These are phyloP conservation scores for Ceratocystis destructans DNA, from an alignment of 2,329 filamentous ascomycete genomes.

Conservation along the genomic window DNA sequence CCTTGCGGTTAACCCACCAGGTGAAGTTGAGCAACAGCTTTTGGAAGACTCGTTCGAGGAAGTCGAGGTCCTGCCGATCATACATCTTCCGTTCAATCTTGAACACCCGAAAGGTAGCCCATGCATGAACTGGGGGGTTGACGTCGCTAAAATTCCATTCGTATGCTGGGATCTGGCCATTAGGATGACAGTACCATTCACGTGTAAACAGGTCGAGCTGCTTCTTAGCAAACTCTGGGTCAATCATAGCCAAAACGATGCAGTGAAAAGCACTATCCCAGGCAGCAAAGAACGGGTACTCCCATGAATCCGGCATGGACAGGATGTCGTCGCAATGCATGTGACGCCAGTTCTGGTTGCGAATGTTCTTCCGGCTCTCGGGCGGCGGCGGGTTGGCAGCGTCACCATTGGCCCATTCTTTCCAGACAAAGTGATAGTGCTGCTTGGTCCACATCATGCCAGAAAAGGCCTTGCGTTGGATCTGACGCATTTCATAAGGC, in stretches of 20 bases:
- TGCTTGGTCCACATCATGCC: conserved; percentile 99
- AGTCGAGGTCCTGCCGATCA: conserved; percentile 85
- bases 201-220: conserved; percentile 90
- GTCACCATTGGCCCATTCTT: conserved; percentile 94
- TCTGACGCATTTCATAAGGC: conserved; percentile 84
- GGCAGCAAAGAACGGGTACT: conserved; percentile 94
- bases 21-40: conserved; percentile 94
- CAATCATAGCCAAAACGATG: conserved; percentile 90
- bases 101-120: conserved; percentile 90
- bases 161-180: conserved; percentile 82
- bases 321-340: conserved; percentile 89
- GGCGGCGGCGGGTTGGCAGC: conserved; percentile 79
- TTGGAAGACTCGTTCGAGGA: conserved; percentile 90
- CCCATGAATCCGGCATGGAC: conserved; percentile 97
- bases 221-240: conserved; percentile 96
- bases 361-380: conserved; percentile 59
- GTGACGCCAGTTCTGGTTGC: conserved; percentile 87
- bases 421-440: conserved; percentile 92
- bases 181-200: conserved; percentile 98
- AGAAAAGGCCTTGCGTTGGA: conserved; percentile 84
- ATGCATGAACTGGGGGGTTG: conserved; percentile 91
- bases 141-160: conserved; percentile 99
- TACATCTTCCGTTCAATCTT: conserved; percentile 98
- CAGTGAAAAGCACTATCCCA: conserved; percentile 98
- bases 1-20: conserved; percentile 98